These are phyloP conservation scores for Trapa bicornis DNA, from an alignment of 345 rosid genomes.

Conservation along the genomic window DNA sequence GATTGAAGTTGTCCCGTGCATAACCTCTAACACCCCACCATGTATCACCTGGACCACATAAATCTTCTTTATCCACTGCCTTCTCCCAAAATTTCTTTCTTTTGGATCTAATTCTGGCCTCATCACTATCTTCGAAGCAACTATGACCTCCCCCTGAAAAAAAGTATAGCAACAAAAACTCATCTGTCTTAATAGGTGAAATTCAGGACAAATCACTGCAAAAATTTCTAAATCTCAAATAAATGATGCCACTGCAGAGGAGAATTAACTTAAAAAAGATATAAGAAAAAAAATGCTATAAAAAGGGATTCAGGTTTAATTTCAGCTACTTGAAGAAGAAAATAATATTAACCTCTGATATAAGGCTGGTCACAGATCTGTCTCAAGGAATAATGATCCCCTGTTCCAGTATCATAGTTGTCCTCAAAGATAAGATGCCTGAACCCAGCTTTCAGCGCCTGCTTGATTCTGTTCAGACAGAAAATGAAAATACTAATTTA, in stretches of 20 bases:
- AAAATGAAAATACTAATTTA: constrained; percentile 10
- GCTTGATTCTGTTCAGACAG: constrained; percentile 44
- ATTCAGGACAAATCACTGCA: not conserved
- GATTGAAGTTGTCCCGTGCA: constrained; percentile 86
- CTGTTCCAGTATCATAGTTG: constrained; percentile 96
- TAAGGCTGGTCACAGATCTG: constrained; percentile 93
- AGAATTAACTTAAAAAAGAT: not conserved
- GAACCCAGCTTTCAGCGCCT: constrained; percentile 78
- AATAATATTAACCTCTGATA: constrained; percentile 42
- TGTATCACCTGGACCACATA: constrained; percentile 67
- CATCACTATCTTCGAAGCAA: constrained; percentile 86
- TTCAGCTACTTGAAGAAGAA: not conserved
- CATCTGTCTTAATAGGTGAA: not conserved
- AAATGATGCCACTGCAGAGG: not conserved
- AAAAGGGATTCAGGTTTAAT: not conserved
- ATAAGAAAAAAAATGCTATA: not conserved
- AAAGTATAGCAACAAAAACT: constrained; percentile 1
- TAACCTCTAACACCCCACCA: constrained; percentile 99
- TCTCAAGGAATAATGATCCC: constrained; percentile 94
- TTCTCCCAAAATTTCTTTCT: constrained; percentile 94
- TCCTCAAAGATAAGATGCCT: constrained; percentile 90
- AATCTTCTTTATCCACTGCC: constrained; percentile 69
- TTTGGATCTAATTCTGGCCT: constrained; percentile 66
- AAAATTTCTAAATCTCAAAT: not conserved
- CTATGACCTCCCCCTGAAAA: constrained; percentile 90